Evolutionary conservation across 805 yeast species (phyloP), one percentile per base, ranked within the genome.

Genomic region (Lipomyces japonicus): DNA sequence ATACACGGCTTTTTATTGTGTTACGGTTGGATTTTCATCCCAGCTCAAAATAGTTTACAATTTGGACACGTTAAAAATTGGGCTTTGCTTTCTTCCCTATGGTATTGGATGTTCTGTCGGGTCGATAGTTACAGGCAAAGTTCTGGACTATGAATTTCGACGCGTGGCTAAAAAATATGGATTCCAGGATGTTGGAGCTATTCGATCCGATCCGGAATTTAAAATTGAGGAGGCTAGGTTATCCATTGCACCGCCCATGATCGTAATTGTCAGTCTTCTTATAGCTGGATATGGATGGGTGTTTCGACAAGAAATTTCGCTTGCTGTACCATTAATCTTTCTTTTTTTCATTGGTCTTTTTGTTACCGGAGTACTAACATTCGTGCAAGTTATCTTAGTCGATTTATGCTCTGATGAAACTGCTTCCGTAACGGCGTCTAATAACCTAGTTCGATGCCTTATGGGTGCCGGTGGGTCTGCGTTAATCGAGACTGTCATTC

Each of bases 391-490:
- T 0, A 65, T 88, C 37, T 65, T 86, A 46, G 85, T 88, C 16
- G 95, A 88, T 62, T 63, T 87, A 51, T 81, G 75, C 55, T 95
- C 95, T 0, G 67, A 73, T 3, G 76, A 76, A 43, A 75, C 88
- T 0, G 86, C 95, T 0, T 79, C 93, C 3, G 84, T 90, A 3
- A 76, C 89, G 0, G 83, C 93, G 7, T 74, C 85, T 41, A 73
- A 83, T 55, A 88, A 88, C 61, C 68, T 88, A 24, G 74, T 80
- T 24, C 71, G 96, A 61, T 88, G 96, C 63, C 70, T 78, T 9
- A 60, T 79, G 42, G 81, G 84, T 28, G 95, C 95, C 0, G 74
- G 79, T 0, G 81, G 85, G 39, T 75, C 84, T 16, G 93, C 87
- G 0, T 81, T 80, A 3, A 70, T 86, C 23, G 76, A 79, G 24